phyloP scores from a whole-genome alignment of 805 yeast species.

The Nakazawaea ernobii region DNA sequence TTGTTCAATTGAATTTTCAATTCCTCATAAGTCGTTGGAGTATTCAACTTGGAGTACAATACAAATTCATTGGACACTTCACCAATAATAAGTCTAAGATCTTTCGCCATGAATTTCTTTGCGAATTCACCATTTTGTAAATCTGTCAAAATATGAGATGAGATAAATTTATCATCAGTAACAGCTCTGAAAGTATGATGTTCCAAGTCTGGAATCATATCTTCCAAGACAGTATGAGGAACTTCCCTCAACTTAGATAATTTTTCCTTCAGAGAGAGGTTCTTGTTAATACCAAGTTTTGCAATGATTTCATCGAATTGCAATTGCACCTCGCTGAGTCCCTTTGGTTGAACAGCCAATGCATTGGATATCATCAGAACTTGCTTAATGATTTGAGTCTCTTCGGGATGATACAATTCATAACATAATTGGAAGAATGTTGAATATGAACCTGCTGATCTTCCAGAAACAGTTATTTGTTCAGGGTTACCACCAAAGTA shows the following conservation, averaged over 20 bases:
- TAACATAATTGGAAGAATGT: conserved; percentile 36
- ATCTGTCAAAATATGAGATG: conserved; percentile 26
- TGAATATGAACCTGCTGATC: conserved; percentile 42
- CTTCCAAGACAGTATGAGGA: conserved; percentile 15
- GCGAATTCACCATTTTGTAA: conserved; percentile 25
- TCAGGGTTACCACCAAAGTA: conserved; percentile 43
- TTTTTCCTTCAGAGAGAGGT: conserved; percentile 16
- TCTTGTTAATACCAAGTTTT: conserved; percentile 18
- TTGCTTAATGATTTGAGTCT: conserved; percentile 33
- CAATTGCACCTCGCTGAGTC: conserved; percentile 26
- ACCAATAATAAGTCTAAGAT: conserved; percentile 25
- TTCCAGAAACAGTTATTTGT: conserved; percentile 37
- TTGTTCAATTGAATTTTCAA: conserved; percentile 28
- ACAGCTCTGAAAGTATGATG: conserved; percentile 35
- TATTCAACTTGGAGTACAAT: conserved; percentile 25
- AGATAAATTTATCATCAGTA: conserved; percentile 32
- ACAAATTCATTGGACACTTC: conserved; percentile 30
- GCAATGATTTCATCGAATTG: conserved; percentile 31
- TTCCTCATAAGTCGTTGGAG: conserved; percentile 25
- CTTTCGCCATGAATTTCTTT: conserved; percentile 17
- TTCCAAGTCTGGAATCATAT: conserved; percentile 21
- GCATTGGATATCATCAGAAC: conserved; percentile 30
- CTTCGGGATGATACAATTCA: conserved; percentile 36
- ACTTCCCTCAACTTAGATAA: conserved; percentile 12
- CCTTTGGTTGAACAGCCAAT: conserved; percentile 33